Conservation (phyloP, 1,139 yeast genomes). For the Kurtzmaniella natalensis region DNA sequence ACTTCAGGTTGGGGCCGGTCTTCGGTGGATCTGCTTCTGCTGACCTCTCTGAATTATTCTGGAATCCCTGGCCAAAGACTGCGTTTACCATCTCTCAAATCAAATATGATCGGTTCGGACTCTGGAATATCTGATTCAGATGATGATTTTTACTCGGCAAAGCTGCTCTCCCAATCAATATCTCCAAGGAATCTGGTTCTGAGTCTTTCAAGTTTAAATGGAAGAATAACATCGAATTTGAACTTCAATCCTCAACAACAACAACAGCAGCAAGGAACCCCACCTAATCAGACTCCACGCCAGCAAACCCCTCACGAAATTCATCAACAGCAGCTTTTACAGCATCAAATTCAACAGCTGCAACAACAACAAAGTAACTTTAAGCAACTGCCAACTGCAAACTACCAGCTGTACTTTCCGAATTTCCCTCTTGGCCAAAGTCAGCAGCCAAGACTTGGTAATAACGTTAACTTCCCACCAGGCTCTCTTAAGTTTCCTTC, state of each 20-base stretch:
- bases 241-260: constrained; percentile 9
- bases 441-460: not conserved
- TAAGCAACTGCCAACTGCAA: too few relatives aligned
- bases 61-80: constrained; percentile 10
- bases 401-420: too few relatives aligned
- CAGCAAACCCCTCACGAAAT: constrained; percentile 2
- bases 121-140: constrained; percentile 31
- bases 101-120: constrained; percentile 21
- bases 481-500: constrained; percentile 9
- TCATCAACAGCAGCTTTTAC: constrained; percentile 2
- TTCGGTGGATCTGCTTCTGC: constrained; percentile 30
- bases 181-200: constrained; percentile 47
- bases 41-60: constrained; percentile 5
- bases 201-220: constrained; percentile 43
- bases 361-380: constrained; percentile 1
- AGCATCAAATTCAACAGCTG: constrained; percentile 1
- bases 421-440: too few relatives aligned
- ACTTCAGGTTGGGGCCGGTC: constrained; percentile 19
- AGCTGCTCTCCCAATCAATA: constrained; percentile 24
- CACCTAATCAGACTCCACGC: too few relatives aligned
- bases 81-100: constrained; percentile 26
- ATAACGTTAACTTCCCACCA: too few relatives aligned
- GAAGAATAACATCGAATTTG: constrained; percentile 32
- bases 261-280: constrained; percentile 10
- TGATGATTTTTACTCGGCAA: constrained; percentile 36